Evolutionary conservation across 169 alveolate species (phyloP).

Genomic region (Theileria annulata): DNA sequence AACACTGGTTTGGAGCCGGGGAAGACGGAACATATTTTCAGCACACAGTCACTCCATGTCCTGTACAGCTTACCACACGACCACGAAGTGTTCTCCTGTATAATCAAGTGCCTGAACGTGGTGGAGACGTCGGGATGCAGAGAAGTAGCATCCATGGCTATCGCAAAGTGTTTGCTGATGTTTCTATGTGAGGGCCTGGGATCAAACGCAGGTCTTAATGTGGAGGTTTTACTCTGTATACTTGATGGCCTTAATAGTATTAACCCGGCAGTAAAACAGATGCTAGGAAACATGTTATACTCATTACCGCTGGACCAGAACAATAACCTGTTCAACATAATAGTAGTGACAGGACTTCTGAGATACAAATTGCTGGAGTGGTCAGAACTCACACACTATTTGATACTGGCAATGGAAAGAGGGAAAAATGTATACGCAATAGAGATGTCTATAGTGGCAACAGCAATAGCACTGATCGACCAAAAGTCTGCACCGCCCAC

Average conservation of each 20-base stretch:
- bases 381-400: slow-evolving; percentile 57
- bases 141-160: slow-evolving; percentile 55
- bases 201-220: slow-evolving; percentile 52
- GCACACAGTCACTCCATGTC: slow-evolving; percentile 62
- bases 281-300: slow-evolving; percentile 38
- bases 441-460: slow-evolving; percentile 61
- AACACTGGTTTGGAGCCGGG: slow-evolving; percentile 42
- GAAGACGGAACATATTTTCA: slow-evolving; percentile 42
- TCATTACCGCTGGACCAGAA: slow-evolving; percentile 57
- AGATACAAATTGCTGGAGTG: slow-evolving; percentile 60
- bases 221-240: slow-evolving; percentile 60
- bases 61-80: slow-evolving; percentile 63
- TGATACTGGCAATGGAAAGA: slow-evolving; percentile 62
- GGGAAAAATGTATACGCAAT: slow-evolving; percentile 61
- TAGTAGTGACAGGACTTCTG: slow-evolving; percentile 57
- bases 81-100: slow-evolving; percentile 61
- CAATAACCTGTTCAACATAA: slow-evolving; percentile 57
- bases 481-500: slow-evolving; percentile 58
- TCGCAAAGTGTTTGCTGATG: slow-evolving; percentile 53
- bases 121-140: slow-evolving; percentile 51
- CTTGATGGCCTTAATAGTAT: slow-evolving; percentile 54
- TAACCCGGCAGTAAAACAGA: slow-evolving; percentile 59
- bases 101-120: slow-evolving; percentile 46
- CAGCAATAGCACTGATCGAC: slow-evolving; percentile 63
- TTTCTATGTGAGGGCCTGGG: slow-evolving; percentile 66